Conservation (phyloP, 371 early-diverging fungal genomes). For the Gilbertella persicaria region DNA sequence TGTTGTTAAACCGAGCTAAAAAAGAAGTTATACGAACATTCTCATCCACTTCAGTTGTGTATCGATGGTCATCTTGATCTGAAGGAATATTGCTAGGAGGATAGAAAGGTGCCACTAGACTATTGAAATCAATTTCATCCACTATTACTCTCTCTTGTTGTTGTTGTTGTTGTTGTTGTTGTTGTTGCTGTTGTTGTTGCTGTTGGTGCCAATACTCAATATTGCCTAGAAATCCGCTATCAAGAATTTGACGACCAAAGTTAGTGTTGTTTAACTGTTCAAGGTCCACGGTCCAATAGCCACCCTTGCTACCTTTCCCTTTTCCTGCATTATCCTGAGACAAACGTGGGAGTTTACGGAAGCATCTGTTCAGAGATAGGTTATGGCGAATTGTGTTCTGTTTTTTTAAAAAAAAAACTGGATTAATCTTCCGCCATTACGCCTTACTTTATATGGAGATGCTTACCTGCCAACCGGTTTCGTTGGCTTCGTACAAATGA, state of each 20-base stretch:
- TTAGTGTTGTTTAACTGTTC: conserved; percentile 42
- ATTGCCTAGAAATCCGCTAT: conserved; percentile 38
- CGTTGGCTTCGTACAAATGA: conserved; percentile 62
- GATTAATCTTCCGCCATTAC: background rate
- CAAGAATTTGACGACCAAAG: conserved; percentile 44
- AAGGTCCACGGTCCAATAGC: conserved; percentile 65
- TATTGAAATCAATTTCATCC: conserved; percentile 23
- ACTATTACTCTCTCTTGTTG: conserved; percentile 8
- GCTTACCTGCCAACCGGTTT: conserved; percentile 68
- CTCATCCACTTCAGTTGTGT: conserved; percentile 16
- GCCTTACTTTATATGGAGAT: background rate
- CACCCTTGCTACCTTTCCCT: conserved; percentile 48
- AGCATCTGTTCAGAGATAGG: conserved; percentile 64
- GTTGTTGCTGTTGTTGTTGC: conserved; percentile 27
- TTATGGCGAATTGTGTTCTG: conserved; percentile 83
- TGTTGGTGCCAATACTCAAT: conserved; percentile 44
- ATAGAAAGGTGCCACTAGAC: conserved; percentile 17
- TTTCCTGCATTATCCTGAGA: conserved; percentile 33
- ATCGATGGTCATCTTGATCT: conserved; percentile 5
- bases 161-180: conserved; percentile 21
- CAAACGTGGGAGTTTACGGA: conserved; percentile 66
- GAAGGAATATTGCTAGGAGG: background rate
- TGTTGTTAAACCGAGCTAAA: conserved; percentile 19
- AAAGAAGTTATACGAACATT: conserved; percentile 21
- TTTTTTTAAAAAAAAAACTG: background rate